Conservation (phyloP, 306 rosid species). For the Betula pendula region DNA sequence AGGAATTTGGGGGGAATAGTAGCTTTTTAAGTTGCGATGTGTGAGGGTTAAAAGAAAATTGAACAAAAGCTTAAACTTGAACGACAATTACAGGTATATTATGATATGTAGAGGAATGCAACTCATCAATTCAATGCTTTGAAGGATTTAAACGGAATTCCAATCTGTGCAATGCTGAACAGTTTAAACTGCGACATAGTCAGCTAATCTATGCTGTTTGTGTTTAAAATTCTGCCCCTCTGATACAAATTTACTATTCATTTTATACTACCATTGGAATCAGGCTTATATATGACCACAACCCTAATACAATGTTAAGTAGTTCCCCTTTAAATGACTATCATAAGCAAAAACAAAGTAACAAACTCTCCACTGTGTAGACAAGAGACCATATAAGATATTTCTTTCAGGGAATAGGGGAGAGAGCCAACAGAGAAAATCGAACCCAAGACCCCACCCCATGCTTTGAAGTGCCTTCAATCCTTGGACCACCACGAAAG, state of each 20-base stretch:
- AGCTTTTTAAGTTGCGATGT: neutral
- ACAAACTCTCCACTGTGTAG: neutral
- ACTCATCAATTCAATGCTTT: neutral
- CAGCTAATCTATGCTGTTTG: neutral
- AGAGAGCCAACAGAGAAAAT: neutral
- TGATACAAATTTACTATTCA: neutral
- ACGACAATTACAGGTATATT: neutral
- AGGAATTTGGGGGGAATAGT: neutral
- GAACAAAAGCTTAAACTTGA: neutral
- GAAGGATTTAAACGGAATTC: neutral
- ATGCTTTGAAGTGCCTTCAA: neutral
- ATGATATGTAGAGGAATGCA: neutral
- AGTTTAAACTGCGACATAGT: neutral
- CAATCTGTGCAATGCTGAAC: neutral
- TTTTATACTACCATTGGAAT: neutral
- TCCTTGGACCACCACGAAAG: neutral
- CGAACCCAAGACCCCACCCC: neutral
- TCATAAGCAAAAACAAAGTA: neutral
- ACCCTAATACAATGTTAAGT: neutral
- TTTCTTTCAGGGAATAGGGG: neutral
- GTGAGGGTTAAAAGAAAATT: neutral
- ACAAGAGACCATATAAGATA: neutral
- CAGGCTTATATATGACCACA: neutral
- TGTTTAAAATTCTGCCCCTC: neutral
- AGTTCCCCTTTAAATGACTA: neutral